Evolutionary conservation across 163 green algal species (phyloP).

Genomic region (Volvox carteri): DNA sequence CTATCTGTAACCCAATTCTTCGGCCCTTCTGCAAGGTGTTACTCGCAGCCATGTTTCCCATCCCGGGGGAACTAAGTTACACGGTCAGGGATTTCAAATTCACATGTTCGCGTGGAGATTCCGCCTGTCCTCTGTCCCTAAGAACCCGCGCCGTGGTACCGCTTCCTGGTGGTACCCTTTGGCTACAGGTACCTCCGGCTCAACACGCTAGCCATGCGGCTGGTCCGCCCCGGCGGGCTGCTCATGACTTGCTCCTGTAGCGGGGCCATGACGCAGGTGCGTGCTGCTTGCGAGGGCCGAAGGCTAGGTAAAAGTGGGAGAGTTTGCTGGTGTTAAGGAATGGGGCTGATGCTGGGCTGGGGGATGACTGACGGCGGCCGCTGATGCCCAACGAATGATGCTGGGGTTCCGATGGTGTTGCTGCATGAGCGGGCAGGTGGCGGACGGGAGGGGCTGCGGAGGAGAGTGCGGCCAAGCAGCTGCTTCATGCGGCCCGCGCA

Average conservation of each 20-base stretch:
- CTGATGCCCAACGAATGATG: background rate
- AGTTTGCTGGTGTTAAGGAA: too few relatives aligned
- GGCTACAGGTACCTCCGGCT: slow-evolving; percentile 87
- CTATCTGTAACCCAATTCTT: too few relatives aligned
- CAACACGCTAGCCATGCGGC: slow-evolving; percentile 85
- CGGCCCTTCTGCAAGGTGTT: too few relatives aligned
- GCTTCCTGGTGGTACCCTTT: too few relatives aligned
- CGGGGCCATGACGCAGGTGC: slow-evolving; percentile 86
- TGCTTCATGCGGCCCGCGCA: background rate
- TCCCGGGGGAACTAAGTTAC: too few relatives aligned
- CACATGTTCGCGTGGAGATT: too few relatives aligned
- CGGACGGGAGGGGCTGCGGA: background rate
- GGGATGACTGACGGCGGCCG: background rate
- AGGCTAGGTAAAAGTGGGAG: background rate
- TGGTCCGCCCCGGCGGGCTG: slow-evolving; percentile 87
- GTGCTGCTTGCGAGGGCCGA: background rate
- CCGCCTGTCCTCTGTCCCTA: too few relatives aligned
- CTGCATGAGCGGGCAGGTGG: background rate
- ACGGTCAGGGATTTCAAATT: too few relatives aligned
- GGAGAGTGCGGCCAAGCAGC: too few relatives aligned
- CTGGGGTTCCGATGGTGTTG: background rate
- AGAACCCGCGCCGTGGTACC: too few relatives aligned
- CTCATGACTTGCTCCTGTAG: slow-evolving; percentile 96
- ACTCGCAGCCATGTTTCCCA: too few relatives aligned
- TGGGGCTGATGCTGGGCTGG: background rate